These are phyloP conservation scores for Colletotrichum tofieldiae DNA, from an alignment of 2,329 filamentous ascomycete species.

Conservation along the genomic window DNA sequence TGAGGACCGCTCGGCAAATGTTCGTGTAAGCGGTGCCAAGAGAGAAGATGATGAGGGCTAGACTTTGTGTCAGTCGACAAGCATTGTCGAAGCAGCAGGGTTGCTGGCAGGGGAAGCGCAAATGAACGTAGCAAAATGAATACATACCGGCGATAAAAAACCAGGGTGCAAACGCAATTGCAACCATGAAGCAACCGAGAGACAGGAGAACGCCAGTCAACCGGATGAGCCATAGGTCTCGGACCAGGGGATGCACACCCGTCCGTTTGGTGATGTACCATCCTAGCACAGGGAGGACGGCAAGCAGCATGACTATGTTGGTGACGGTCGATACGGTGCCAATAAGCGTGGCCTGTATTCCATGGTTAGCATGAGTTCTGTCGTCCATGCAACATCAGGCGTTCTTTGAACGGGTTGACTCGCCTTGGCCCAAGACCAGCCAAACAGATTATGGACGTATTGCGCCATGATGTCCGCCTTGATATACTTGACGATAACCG, in stretches of 20 bases:
- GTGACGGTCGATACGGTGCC: conserved; percentile 56
- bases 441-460: conserved; percentile 67
- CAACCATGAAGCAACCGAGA: conserved; percentile 56
- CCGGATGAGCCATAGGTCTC: conserved; percentile 60
- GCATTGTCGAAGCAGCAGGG: background rate
- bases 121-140: too few relatives aligned
- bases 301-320: conserved; percentile 56
- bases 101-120: background rate
- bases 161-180: conserved; percentile 53
- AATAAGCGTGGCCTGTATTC: conserved; percentile 58
- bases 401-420: conserved; percentile 15
- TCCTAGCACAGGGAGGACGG: conserved; percentile 56
- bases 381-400: background rate
- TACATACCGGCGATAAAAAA: conserved; percentile 49
- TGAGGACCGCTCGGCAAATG: conserved; percentile 66
- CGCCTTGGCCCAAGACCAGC: conserved; percentile 63
- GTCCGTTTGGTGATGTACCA: conserved; percentile 51
- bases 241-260: conserved; percentile 52
- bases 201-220: conserved; percentile 51
- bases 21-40: conserved; percentile 61
- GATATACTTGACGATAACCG: conserved; percentile 52
- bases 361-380: background rate
- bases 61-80: conserved; percentile 4
- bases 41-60: conserved; percentile 61
- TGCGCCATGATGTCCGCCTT: conserved; percentile 60